Percentiles rank a stretch among this genome's conserved stretches.
Evolutionary conservation across 768 basidiomycete species (phyloP).

Genomic region (Amanita jacksonii): DNA sequence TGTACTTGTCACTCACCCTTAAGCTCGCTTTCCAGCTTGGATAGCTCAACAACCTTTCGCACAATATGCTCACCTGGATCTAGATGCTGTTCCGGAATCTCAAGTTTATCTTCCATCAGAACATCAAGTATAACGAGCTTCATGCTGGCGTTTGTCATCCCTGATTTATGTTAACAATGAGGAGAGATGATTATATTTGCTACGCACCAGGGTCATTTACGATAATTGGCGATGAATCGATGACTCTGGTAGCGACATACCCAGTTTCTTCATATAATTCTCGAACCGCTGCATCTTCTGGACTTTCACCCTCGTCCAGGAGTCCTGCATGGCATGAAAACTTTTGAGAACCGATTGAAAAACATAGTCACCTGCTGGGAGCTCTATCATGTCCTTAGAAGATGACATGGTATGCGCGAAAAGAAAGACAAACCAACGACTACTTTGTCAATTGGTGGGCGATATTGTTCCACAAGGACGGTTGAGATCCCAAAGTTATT

Average conservation of each 20-base stretch:
- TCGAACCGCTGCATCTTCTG: constrained; percentile 72
- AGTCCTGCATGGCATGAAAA: constrained; percentile 38
- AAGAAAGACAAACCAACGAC: constrained; percentile 48
- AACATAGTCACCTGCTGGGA: constrained; percentile 25
- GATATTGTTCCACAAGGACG: constrained; percentile 85
- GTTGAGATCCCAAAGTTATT: constrained; percentile 67
- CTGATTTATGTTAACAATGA: constrained; percentile 26
- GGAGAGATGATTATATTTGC: not conserved
- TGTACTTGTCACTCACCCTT: constrained; percentile 38
- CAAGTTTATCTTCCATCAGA: constrained; percentile 52
- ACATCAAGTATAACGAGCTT: constrained; percentile 71
- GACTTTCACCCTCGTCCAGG: constrained; percentile 77
- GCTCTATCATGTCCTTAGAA: constrained; percentile 17
- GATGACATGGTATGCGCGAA: not conserved
- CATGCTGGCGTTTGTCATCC: constrained; percentile 95
- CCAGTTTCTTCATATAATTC: constrained; percentile 95
- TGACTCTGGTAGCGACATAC: constrained; percentile 54
- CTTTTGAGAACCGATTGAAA: not conserved
- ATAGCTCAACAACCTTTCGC: constrained; percentile 58
- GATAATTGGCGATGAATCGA: constrained; percentile 52
- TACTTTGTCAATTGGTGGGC: constrained; percentile 74
- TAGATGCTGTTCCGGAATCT: constrained; percentile 63
- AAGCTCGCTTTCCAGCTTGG: constrained; percentile 51
- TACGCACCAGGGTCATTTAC: constrained; percentile 63
- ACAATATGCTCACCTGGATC: constrained; percentile 85